Evolutionary conservation across 805 yeast species (phyloP).

Genomic region (Sungouiozyma intestinalis): DNA sequence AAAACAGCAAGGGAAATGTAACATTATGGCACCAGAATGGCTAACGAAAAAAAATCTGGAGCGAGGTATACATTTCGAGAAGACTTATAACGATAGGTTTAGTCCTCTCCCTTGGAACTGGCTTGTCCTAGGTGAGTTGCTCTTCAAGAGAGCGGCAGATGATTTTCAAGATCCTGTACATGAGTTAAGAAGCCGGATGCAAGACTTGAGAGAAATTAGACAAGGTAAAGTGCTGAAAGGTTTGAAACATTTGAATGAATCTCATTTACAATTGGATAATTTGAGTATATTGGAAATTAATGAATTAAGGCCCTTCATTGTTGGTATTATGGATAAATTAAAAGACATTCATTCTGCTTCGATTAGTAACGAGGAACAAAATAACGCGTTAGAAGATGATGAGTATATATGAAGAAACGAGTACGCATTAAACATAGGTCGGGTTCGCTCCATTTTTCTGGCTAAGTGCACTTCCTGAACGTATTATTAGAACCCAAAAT

Average conservation of each 20-base stretch:
- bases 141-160: slow-evolving; percentile 60
- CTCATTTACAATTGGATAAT: slow-evolving; percentile 74
- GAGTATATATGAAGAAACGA: background rate
- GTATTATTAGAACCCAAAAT: slow-evolving; percentile 3
- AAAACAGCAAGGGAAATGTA: slow-evolving; percentile 78
- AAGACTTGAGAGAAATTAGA: slow-evolving; percentile 78
- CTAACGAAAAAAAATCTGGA: slow-evolving; percentile 45
- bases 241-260: slow-evolving; percentile 63
- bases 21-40: slow-evolving; percentile 83
- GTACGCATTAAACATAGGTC: background rate
- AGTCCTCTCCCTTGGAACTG: slow-evolving; percentile 76
- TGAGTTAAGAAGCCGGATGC: slow-evolving; percentile 56
- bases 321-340: slow-evolving; percentile 71
- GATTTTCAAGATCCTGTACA: slow-evolving; percentile 70
- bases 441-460: slow-evolving; percentile 3
- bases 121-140: slow-evolving; percentile 68
- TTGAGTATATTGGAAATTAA: slow-evolving; percentile 77
- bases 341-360: slow-evolving; percentile 35
- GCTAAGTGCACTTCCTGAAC: background rate
- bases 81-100: slow-evolving; percentile 45
- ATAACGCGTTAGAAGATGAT: slow-evolving; percentile 3
- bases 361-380: slow-evolving; percentile 1
- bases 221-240: slow-evolving; percentile 76
- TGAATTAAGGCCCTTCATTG: slow-evolving; percentile 74
- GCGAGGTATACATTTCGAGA: slow-evolving; percentile 56